Evolutionary conservation across 306 rosid species (phyloP).

Genomic region (Prunus salicina): DNA sequence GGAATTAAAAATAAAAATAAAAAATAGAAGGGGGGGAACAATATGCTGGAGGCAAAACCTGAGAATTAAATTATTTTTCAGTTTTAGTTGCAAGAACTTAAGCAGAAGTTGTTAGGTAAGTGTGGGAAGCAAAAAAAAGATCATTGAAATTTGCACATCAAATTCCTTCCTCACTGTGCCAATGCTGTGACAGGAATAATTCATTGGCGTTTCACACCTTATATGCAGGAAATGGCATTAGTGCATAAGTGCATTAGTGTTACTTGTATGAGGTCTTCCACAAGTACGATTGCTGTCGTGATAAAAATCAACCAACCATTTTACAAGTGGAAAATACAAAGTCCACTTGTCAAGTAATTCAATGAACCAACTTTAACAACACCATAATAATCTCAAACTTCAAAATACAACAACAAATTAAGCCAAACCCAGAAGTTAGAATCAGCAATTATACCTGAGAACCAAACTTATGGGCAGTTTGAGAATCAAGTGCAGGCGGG

Average conservation of each 20-base stretch:
- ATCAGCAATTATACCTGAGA: slow-evolving; percentile 55
- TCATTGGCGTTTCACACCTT: too few relatives aligned
- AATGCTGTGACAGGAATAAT: neutral
- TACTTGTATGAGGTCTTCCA: neutral
- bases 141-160: neutral
- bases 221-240: too few relatives aligned
- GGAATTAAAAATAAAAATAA: neutral
- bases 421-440: neutral
- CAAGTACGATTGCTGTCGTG: too few relatives aligned
- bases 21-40: neutral
- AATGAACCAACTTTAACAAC: neutral
- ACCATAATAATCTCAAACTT: neutral
- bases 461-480: slow-evolving; percentile 87
- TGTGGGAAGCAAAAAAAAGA: neutral
- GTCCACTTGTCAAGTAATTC: neutral
- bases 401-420: neutral
- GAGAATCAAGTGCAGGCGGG: slow-evolving; percentile 89
- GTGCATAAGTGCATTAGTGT: neutral
- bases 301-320: neutral
- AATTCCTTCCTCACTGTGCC: neutral
- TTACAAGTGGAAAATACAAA: neutral
- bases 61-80: neutral
- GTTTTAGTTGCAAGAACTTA: neutral
- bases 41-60: neutral
- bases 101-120: neutral